Percentiles rank a stretch among this genome's conserved stretches.
Evolutionary conservation across 2,329 filamentous ascomycete genomes (phyloP).

Genomic region (Pestalotiopsis fici): DNA sequence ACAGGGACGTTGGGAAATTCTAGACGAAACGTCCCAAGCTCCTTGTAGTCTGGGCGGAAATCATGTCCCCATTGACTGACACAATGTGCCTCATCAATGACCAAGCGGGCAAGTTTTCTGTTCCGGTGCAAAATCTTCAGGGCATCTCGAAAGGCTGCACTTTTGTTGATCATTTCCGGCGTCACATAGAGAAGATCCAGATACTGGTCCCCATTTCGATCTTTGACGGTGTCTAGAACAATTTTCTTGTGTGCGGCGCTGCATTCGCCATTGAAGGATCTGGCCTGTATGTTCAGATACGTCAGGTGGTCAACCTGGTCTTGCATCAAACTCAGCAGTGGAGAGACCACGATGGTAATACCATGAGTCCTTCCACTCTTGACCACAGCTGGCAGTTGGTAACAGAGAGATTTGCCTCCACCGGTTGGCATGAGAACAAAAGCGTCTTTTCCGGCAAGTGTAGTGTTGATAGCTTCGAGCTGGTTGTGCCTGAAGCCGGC

Average conservation of each 20-base stretch:
- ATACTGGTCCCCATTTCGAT: constrained; percentile 68
- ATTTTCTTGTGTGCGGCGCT: constrained; percentile 60
- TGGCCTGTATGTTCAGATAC: constrained; percentile 74
- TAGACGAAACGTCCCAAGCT: constrained; percentile 71
- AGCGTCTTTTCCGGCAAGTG: constrained; percentile 80
- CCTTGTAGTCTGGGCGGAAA: constrained; percentile 94
- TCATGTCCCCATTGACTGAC: constrained; percentile 99
- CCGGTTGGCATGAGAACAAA: constrained; percentile 98
- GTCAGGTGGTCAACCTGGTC: constrained; percentile 88
- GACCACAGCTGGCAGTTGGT: constrained; percentile 89
- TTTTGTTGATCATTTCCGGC: constrained; percentile 94
- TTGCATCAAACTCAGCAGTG: constrained; percentile 92
- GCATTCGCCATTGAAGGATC: constrained; percentile 79
- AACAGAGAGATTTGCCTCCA: constrained; percentile 94
- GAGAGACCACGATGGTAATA: constrained; percentile 93
- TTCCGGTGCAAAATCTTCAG: constrained; percentile 70
- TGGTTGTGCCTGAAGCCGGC: constrained; percentile 88
- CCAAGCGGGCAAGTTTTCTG: constrained; percentile 79
- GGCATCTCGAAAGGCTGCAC: constrained; percentile 63
- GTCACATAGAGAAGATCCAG: constrained; percentile 93
- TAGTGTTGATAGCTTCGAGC: constrained; percentile 93
- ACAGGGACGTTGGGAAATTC: constrained; percentile 80
- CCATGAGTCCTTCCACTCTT: constrained; percentile 78
- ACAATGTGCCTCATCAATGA: constrained; percentile 99
- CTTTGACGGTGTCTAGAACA: constrained; percentile 66